Base-by-base conservation (phyloP, 768 basidiomycete genomes). In the Lactifluus piperatus region DNA sequence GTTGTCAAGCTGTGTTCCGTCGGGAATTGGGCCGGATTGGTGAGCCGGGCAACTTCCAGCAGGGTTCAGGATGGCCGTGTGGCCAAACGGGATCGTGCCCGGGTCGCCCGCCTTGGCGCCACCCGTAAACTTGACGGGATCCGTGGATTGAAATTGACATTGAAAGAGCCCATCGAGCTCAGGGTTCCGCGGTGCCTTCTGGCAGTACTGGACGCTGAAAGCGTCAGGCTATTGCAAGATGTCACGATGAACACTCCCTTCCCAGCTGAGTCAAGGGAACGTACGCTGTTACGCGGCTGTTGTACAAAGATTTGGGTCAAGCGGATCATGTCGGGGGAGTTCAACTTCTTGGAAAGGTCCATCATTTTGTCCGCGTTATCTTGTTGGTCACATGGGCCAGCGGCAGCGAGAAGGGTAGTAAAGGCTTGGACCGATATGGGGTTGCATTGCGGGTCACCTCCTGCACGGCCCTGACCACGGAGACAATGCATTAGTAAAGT, bases 381-480 rank as follows among this genome's bases (percentile, higher is more conserved):
- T 62, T 81, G 79, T 62, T 81, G 79, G 32, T 69, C 73, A 62
- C 73, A 74, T 20, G 60, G 51, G 16, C 66, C 70, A 5, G 70
- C 71, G 5, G 74, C 81, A 34, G 81, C 80, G n/a, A 86, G 79
- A 44, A 88, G 79, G 13, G 82, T 81, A 39, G 65, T 64, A 65
- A 84, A 83, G 0, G 84, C 78, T 1, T 72, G 73, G 26, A 85
- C 74, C 3, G 84, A 78, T 43, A 80, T 66, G 5, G 78, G 71
- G 67, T 83, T 85, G 69, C 85, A 86, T 63, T 77, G 69, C n/a
- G 71, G 53, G 16, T 64, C 81, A 44, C 84, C 85, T 41, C 79
- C 81, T 6, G 83, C 85, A 13, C 76, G 71, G 39, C 71, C 51
- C 83, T 84, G 66, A 49, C 8, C 51, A 27, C 4, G 2, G 32